Conservation (phyloP, 305 asterid genomes). For the Galium porrigens region DNA sequence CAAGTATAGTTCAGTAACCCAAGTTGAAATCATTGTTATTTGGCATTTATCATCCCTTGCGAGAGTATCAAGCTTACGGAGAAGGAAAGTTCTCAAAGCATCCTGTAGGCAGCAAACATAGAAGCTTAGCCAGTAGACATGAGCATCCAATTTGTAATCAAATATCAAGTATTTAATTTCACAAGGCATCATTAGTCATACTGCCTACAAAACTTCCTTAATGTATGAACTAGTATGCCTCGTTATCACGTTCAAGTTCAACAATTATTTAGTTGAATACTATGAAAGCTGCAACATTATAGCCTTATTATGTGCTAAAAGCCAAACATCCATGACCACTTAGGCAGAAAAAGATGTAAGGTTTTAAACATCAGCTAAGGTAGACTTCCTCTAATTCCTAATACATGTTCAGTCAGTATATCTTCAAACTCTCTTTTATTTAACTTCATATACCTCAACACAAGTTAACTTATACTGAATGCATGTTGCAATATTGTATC, state of each 20-base stretch:
- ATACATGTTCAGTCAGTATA: not conserved
- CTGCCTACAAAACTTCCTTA: not conserved
- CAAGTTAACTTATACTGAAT: not conserved
- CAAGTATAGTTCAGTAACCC: slow-evolving; percentile 83
- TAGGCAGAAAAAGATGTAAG: not conserved
- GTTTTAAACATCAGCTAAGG: not conserved
- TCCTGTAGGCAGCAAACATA: slow-evolving; percentile 38
- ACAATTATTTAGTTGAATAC: not conserved
- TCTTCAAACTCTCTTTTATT: not conserved
- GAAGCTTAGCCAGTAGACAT: not conserved
- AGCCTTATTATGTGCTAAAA: not conserved
- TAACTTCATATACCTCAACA: not conserved
- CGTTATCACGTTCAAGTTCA: not conserved
- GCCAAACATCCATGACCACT: not conserved
- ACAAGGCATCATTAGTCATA: not conserved
- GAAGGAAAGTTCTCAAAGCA: slow-evolving; percentile 78
- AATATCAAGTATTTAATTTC: not conserved
- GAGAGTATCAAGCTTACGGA: slow-evolving; percentile 82
- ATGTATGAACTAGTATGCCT: not conserved
- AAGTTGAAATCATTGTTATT: slow-evolving; percentile 89
- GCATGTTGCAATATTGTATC: not conserved
- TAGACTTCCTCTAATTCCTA: not conserved
- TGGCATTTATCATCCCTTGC: slow-evolving; percentile 86
- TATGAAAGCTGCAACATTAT: not conserved
- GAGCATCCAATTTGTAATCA: not conserved